A percentile compares a stretch with the other conserved stretches of the same genome.
Conservation (phyloP, 1,139 yeast genomes). For the Debaryomyces fabryi region DNA sequence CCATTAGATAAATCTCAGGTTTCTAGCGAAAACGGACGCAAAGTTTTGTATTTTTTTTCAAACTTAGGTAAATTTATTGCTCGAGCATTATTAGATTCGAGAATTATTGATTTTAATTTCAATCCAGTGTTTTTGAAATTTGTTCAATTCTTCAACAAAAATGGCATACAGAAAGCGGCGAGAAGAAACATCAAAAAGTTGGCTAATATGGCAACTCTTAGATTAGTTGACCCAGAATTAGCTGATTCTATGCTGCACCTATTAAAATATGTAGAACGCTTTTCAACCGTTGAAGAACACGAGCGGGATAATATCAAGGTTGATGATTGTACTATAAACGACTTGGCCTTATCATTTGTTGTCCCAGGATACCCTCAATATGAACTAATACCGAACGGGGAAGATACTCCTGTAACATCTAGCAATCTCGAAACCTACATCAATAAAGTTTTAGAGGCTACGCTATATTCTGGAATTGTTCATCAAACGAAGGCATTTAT, state of each 20-base stretch:
- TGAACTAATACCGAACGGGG: slow-evolving; percentile 62
- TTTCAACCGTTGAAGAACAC: slow-evolving; percentile 18
- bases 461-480: slow-evolving; percentile 65
- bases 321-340: slow-evolving; percentile 49
- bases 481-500: slow-evolving; percentile 71
- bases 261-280: slow-evolving; percentile 42
- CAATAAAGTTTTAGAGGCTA: slow-evolving; percentile 57
- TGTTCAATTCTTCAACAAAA: slow-evolving; percentile 31
- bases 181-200: slow-evolving; percentile 28
- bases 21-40: slow-evolving; percentile 41
- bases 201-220: slow-evolving; percentile 45
- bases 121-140: slow-evolving; percentile 69
- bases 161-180: slow-evolving; percentile 12
- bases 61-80: slow-evolving; percentile 85
- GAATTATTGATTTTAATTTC: slow-evolving; percentile 82
- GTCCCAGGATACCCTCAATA: slow-evolving; percentile 77
- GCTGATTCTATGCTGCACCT: slow-evolving; percentile 63
- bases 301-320: slow-evolving; percentile 31
- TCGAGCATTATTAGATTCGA: slow-evolving; percentile 80
- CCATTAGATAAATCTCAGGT: slow-evolving; percentile 49
- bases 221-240: slow-evolving; percentile 59
- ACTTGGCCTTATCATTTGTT: slow-evolving; percentile 63
- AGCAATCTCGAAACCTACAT: slow-evolving; percentile 64
- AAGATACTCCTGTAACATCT: slow-evolving; percentile 48
- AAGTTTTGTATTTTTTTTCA: slow-evolving; percentile 56